Evolutionary conservation across 352 stramenopile genomes (phyloP).

Genomic region (Phytophthora sp.): DNA sequence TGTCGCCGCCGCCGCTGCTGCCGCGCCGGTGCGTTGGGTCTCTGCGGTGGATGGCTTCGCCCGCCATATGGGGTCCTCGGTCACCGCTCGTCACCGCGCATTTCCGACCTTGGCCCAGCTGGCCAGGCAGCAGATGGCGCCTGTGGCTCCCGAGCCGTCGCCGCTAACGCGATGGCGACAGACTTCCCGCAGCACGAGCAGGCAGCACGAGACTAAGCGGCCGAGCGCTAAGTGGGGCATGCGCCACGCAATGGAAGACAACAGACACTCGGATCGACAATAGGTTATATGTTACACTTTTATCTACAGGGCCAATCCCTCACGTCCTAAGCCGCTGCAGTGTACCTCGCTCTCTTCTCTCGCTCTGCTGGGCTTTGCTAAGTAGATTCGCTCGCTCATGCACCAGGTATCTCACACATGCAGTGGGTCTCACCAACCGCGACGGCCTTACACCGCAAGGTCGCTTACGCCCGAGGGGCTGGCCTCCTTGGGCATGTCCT

Average conservation of each 20-base stretch:
- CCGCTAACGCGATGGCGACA: constrained; percentile 27
- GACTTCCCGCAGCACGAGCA: constrained; percentile 1
- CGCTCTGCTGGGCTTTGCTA: constrained; percentile 18
- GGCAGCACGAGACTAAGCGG: neutral
- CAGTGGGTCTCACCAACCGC: neutral
- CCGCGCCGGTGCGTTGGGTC: constrained; percentile 10
- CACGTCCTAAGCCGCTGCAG: constrained; percentile 23
- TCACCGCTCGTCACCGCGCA: constrained; percentile 19
- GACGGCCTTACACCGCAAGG: constrained; percentile 46
- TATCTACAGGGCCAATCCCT: constrained; percentile 36
- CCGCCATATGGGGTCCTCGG: constrained; percentile 28
- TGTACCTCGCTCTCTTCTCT: constrained; percentile 11
- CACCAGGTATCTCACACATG: constrained; percentile 24
- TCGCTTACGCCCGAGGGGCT: constrained; percentile 63
- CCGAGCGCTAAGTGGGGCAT: too few species aligned
- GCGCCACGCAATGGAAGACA: constrained; percentile 1
- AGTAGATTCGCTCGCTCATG: constrained; percentile 22
- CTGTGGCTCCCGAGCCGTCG: constrained; percentile 17
- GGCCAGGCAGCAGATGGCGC: constrained; percentile 27
- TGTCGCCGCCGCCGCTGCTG: neutral
- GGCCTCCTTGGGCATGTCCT: constrained; percentile 51
- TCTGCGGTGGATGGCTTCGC: constrained; percentile 13
- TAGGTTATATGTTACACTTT: constrained; percentile 70
- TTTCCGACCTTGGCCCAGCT: constrained; percentile 45
- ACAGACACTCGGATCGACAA: constrained; percentile 26